A percentile compares a stretch with the other conserved stretches of the same genome.
Evolutionary conservation across 2,329 filamentous ascomycete genomes (phyloP).

Genomic region (Cercospora nicotianae): DNA sequence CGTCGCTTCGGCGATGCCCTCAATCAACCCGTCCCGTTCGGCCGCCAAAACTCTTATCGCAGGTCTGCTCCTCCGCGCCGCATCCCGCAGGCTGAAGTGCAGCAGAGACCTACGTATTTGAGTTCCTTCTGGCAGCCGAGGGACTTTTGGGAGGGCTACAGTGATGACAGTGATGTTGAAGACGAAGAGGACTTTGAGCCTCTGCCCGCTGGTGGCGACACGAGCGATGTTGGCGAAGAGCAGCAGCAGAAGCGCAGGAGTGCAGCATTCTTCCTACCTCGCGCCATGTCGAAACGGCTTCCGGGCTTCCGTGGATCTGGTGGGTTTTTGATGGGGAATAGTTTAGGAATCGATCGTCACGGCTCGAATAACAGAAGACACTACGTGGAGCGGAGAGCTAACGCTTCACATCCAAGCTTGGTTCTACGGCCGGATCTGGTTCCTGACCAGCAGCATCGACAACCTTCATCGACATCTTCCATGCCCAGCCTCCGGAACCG

Average conservation of each 20-base stretch:
- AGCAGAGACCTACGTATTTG: constrained; percentile 42
- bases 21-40: constrained; percentile 44
- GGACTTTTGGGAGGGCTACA: constrained; percentile 61
- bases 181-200: constrained; percentile 36
- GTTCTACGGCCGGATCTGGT: not conserved
- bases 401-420: constrained; percentile 15
- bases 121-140: constrained; percentile 65
- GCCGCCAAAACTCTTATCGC: constrained; percentile 27
- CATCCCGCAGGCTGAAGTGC: constrained; percentile 11
- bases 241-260: constrained; percentile 4
- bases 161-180: constrained; percentile 42
- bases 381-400: constrained; percentile 36
- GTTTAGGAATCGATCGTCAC: constrained; percentile 55
- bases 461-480: not conserved
- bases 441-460: not conserved
- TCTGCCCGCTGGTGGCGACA: constrained; percentile 50
- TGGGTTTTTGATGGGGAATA: constrained; percentile 56
- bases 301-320: constrained; percentile 45
- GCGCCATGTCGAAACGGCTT: constrained; percentile 37
- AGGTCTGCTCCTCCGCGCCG: constrained; percentile 29
- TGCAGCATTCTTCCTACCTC: constrained; percentile 26
- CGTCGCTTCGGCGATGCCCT: constrained; percentile 50
- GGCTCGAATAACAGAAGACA: constrained; percentile 47
- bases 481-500: constrained; percentile 5
- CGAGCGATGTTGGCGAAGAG: constrained; percentile 41